Conservation (phyloP, 2,329 filamentous ascomycete species). For the Fusarium robinianum region DNA sequence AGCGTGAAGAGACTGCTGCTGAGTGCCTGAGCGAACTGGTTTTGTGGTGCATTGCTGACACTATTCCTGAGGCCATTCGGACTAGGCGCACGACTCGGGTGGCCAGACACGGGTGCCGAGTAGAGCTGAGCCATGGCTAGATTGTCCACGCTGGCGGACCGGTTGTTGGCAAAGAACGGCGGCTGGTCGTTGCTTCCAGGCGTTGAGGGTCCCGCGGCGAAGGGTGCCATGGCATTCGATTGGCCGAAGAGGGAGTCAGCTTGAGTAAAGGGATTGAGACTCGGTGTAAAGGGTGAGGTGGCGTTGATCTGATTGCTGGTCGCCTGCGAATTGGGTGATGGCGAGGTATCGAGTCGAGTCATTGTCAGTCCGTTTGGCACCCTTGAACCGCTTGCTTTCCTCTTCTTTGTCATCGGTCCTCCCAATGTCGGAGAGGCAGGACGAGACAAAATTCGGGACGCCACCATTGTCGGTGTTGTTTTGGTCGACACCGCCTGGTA, state of each 20-base stretch:
- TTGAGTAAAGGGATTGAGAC: slow-evolving; percentile 49
- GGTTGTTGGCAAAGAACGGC: slow-evolving; percentile 59
- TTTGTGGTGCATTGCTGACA: slow-evolving; percentile 47
- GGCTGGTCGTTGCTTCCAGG: slow-evolving; percentile 67
- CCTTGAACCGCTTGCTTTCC: slow-evolving; percentile 77
- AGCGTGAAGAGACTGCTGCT: slow-evolving; percentile 56
- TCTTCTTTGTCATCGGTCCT: slow-evolving; percentile 75
- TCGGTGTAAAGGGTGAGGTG: slow-evolving; percentile 60
- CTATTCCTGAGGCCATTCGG: slow-evolving; percentile 61
- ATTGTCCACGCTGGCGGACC: slow-evolving; percentile 68
- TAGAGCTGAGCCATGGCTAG: slow-evolving; percentile 67
- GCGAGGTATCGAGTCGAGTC: slow-evolving; percentile 74
- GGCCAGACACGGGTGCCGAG: slow-evolving; percentile 72
- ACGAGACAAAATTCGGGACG: slow-evolving; percentile 61
- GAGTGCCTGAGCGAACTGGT: slow-evolving; percentile 54
- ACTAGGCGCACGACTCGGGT: slow-evolving; percentile 78
- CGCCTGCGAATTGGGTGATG: slow-evolving; percentile 45
- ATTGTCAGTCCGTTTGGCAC: slow-evolving; percentile 76
- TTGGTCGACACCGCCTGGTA: slow-evolving; percentile 41
- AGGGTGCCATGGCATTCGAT: slow-evolving; percentile 44
- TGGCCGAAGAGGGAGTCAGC: slow-evolving; percentile 52
- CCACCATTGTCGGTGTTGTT: slow-evolving; percentile 38
- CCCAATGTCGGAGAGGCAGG: slow-evolving; percentile 72
- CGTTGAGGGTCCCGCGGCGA: slow-evolving; percentile 66
- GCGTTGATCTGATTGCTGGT: slow-evolving; percentile 45